These are phyloP conservation scores for Aspergillus campestris DNA, from an alignment of 495 filamentous ascomycete species.

Conservation along the genomic window DNA sequence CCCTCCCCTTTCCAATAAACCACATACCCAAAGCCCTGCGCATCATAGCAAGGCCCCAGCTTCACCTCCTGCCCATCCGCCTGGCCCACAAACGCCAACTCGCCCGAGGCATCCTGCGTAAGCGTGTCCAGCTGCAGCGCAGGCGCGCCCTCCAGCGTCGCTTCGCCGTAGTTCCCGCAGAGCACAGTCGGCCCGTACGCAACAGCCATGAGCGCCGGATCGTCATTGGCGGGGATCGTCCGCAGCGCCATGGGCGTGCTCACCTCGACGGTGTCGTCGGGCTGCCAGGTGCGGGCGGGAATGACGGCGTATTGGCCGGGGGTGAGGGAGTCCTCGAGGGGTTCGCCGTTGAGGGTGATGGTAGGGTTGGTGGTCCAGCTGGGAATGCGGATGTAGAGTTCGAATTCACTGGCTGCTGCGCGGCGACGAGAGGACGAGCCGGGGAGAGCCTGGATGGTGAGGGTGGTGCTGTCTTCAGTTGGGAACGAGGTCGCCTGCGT, in stretches of 20 bases:
- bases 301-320: background rate
- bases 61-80: background rate
- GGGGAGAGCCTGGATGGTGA: background rate
- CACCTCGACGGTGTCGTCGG: background rate
- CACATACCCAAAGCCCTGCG: background rate
- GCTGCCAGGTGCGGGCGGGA: background rate
- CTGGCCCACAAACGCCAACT: background rate
- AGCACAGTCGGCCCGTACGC: background rate
- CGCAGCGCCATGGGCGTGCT: background rate
- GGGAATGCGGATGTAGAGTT: too few species aligned
- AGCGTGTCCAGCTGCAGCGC: background rate
- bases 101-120: background rate
- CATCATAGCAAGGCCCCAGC: background rate
- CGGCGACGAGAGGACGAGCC: background rate
- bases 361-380: too few species aligned
- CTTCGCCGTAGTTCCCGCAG: background rate
- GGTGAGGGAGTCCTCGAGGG: background rate
- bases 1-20: background rate
- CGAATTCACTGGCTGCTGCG: background rate
- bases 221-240: background rate
- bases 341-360: too few species aligned
- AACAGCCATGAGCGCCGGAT: background rate
- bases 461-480: background rate
- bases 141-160: background rate
- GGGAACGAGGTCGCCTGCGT: background rate